Conservation (phyloP, 805 yeast genomes). For the Priceomyces castillae region DNA sequence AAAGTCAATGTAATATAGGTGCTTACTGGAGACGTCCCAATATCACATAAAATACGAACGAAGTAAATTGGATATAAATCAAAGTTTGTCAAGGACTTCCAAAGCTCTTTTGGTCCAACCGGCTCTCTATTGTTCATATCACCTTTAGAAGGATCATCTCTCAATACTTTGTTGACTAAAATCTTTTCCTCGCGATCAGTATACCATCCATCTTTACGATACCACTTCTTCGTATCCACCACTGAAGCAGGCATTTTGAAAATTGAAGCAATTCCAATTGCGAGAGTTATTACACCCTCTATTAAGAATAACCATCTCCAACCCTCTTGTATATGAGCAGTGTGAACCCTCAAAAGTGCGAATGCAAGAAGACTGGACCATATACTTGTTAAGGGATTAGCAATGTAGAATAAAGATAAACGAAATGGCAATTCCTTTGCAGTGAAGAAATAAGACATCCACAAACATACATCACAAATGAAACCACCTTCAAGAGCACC, state of each 20-base stretch:
- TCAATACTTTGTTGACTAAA: slow-evolving; percentile 23
- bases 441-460: slow-evolving; percentile 67
- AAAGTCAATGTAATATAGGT: slow-evolving; percentile 48
- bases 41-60: slow-evolving; percentile 37
- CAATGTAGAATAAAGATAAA: slow-evolving; percentile 57
- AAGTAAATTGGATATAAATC: slow-evolving; percentile 28
- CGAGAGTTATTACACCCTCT: slow-evolving; percentile 58
- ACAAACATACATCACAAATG: slow-evolving; percentile 60
- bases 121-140: slow-evolving; percentile 29
- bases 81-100: slow-evolving; percentile 17
- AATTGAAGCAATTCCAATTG: slow-evolving; percentile 47
- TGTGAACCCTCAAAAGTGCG: slow-evolving; percentile 16
- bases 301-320: slow-evolving; percentile 69
- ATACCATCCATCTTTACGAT: slow-evolving; percentile 43
- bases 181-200: slow-evolving; percentile 25
- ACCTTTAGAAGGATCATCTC: slow-evolving; percentile 31
- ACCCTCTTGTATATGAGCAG: slow-evolving; percentile 14
- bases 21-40: slow-evolving; percentile 17
- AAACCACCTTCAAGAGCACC: slow-evolving; percentile 70
- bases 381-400: slow-evolving; percentile 48
- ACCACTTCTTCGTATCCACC: slow-evolving; percentile 50
- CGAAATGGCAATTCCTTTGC: slow-evolving; percentile 55
- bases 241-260: slow-evolving; percentile 56
- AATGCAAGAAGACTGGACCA: slow-evolving; percentile 19
- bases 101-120: slow-evolving; percentile 17